Base-by-base conservation (phyloP, 1,284 basidiomycete genomes). In the Boletus semigastroideus region DNA sequence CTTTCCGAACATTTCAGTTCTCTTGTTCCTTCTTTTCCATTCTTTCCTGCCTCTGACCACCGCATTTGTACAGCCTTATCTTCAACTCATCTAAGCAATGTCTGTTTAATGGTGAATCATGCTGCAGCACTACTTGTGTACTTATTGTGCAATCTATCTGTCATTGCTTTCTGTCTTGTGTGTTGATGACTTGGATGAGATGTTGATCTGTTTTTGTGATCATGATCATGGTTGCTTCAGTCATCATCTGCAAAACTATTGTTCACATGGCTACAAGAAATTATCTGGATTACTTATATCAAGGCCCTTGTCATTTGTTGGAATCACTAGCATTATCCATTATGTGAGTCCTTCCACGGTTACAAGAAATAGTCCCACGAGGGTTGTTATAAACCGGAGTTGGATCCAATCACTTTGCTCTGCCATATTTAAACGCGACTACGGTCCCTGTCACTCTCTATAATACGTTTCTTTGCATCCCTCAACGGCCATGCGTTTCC, bases 51-150 rank as follows among this genome's bases (percentile, higher is more conserved):
- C 53, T 69, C 72, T 60, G 69, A 70, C 70, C 69, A 65, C 69
- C 67, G 65, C 79, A 82, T 78, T 79, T 82, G 80, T 82, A 82
- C 73, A 79, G 78, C 66, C 44, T 53, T 71, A 62, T 68, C 64
- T 68, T 68, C 55, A 55, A 68, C 54, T 63, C 68, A 68, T 68
- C 66, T 68, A 71, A 68, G 65, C 66, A 68, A 68, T 71, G 66
- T 68, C 66, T 68, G 69, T 68, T 68, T 68, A 68, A 68, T 68
- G 69, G 68, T 62, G 58, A 63, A 63, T 48, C 54, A 58, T 61
- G 68, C 59, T 57, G 68, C 66, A 71, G 66, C 68, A 68, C 65
- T 62, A 70, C 63, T 65, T 58, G 59, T 68, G 66, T 68, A 68
- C 66, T 71, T 70, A 68, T 71, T 71, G 68, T 71, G 66, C 66